Conservation (phyloP, 768 basidiomycete genomes). For the Phanerochaete sordida region DNA sequence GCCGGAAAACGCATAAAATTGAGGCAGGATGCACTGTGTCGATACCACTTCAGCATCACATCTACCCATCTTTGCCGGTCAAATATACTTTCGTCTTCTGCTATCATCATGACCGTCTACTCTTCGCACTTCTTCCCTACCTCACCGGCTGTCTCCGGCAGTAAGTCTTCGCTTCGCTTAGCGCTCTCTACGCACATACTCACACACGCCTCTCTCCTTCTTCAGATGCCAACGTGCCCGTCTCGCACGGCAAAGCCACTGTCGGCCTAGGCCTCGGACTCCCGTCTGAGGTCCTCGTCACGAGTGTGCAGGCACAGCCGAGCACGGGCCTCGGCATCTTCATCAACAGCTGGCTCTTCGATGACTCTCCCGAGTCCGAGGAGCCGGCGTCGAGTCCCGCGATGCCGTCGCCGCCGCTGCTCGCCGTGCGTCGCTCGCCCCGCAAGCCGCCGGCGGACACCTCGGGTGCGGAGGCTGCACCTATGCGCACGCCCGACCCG, state of each 20-base stretch:
- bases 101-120: neutral
- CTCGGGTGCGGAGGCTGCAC: neutral
- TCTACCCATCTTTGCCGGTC: conserved; percentile 1
- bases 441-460: neutral
- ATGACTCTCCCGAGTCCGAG: neutral
- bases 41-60: neutral
- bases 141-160: neutral
- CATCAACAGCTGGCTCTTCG: neutral
- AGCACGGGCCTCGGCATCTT: neutral
- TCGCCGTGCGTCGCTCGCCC: neutral
- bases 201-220: neutral
- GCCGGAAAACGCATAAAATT: neutral
- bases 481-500: conserved; percentile 4
- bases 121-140: neutral
- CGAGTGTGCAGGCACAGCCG: neutral
- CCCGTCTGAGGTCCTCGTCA: neutral
- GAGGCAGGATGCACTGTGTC: neutral
- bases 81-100: neutral
- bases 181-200: too few relatives aligned
- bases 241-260: neutral
- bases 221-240: neutral
- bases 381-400: neutral
- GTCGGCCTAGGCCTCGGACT: neutral
- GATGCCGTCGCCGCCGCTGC: conserved; percentile 4
- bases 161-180: neutral